A percentile compares a stretch with the other conserved stretches of the same genome.
Evolutionary conservation across 73 alveolate species (phyloP).

Genomic region (Tetrahymena thermophila): DNA sequence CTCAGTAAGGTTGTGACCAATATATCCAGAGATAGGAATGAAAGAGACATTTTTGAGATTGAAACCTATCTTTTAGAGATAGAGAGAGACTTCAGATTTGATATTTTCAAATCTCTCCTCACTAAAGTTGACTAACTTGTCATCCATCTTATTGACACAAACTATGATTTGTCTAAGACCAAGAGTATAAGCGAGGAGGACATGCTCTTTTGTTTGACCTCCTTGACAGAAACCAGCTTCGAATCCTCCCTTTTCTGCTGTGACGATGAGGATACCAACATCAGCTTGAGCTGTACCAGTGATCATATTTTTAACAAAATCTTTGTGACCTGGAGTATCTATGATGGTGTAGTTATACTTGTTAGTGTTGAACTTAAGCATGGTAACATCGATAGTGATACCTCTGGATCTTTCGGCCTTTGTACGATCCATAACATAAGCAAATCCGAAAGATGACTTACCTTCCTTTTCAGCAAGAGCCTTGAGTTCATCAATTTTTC

Average conservation of each 20-base stretch:
- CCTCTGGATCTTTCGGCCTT: constrained; percentile 58
- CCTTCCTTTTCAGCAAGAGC: constrained; percentile 44
- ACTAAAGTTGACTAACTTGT: constrained; percentile 35
- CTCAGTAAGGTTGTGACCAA: constrained; percentile 59
- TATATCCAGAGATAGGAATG: constrained; percentile 73
- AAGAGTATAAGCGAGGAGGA: constrained; percentile 72
- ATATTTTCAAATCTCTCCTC: constrained; percentile 64
- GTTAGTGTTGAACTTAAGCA: constrained; percentile 37
- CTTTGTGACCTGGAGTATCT: constrained; percentile 68
- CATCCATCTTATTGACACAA: constrained; percentile 73
- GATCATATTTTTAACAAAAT: constrained; percentile 20
- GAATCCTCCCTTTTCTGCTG: constrained; percentile 70
- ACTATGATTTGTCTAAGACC: constrained; percentile 74
- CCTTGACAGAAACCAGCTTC: constrained; percentile 69
- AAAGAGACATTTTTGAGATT: constrained; percentile 53
- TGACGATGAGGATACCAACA: constrained; percentile 58
- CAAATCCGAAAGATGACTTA: constrained; percentile 35
- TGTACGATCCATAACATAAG: constrained; percentile 61
- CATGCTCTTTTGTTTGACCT: constrained; percentile 62
- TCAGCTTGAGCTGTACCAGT: constrained; percentile 65
- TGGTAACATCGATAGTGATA: constrained; percentile 59
- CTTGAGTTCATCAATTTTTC: constrained; percentile 41
- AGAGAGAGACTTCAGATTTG: constrained; percentile 43
- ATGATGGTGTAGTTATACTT: constrained; percentile 51
- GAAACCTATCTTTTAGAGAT: constrained; percentile 66